phyloP scores from a whole-genome alignment of 805 yeast genomes.

The Ogataea kodamae region DNA sequence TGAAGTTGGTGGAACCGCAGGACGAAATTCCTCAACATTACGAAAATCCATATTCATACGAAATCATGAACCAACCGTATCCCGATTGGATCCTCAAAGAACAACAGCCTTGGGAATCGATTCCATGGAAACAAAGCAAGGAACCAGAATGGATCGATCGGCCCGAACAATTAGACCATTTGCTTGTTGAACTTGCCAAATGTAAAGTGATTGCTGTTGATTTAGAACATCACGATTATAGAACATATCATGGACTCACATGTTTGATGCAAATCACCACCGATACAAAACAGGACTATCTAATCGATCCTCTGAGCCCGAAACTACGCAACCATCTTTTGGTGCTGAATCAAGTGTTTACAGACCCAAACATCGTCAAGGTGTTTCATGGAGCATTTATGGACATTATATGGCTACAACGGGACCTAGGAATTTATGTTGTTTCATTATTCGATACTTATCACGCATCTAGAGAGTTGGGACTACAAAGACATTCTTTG shows the following conservation, averaged over 20 bases:
- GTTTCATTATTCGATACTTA: constrained; percentile 91
- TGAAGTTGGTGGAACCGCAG: constrained; percentile 35
- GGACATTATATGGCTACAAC: constrained; percentile 96
- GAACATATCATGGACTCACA: constrained; percentile 87
- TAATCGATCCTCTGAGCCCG: constrained; percentile 74
- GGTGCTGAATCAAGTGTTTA: constrained; percentile 65
- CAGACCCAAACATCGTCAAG: constrained; percentile 77
- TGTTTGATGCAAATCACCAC: constrained; percentile 91
- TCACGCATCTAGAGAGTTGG: constrained; percentile 80
- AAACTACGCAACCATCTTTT: constrained; percentile 64
- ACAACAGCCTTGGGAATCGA: constrained; percentile 45
- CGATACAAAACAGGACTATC: constrained; percentile 59
- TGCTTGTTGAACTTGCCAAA: constrained; percentile 51
- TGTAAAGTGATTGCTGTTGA: constrained; percentile 81
- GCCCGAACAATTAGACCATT: constrained; percentile 43
- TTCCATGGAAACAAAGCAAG: constrained; percentile 56
- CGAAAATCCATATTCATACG: constrained; percentile 76
- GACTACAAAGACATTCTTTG: constrained; percentile 75
- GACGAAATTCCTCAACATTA: constrained; percentile 55
- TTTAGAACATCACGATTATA: constrained; percentile 91
- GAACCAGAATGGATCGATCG: constrained; percentile 72
- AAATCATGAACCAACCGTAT: constrained; percentile 67
- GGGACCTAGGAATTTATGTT: constrained; percentile 88
- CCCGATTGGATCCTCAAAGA: constrained; percentile 52
- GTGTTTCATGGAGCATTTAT: constrained; percentile 95